A percentile compares a stretch with the other conserved stretches of the same genome.
These are phyloP conservation scores for Pythium sp. DNA, from an alignment of 352 stramenopile species.

Conservation along the genomic window DNA sequence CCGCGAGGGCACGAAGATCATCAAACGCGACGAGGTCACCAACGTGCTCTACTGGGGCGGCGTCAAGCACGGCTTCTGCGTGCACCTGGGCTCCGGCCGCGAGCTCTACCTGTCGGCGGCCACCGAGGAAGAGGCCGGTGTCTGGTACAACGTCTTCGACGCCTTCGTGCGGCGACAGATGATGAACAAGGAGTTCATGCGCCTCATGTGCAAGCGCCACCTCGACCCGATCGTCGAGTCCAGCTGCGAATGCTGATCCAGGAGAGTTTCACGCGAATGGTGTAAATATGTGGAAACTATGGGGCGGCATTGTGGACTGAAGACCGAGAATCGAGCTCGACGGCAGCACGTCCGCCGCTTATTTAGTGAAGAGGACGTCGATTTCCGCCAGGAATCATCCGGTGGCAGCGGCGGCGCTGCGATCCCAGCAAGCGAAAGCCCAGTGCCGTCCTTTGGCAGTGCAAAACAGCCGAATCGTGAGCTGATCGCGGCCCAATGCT, in stretches of 20 bases:
- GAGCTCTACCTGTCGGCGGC: conserved; percentile 47
- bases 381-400: not conserved
- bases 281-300: not conserved
- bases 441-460: not conserved
- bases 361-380: not conserved
- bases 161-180: conserved; percentile 41
- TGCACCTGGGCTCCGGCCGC: conserved; percentile 50
- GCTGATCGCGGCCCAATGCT: not conserved
- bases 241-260: conserved; percentile 22
- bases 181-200: conserved; percentile 42
- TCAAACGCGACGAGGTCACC: conserved; percentile 49
- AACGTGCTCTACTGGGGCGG: conserved; percentile 66
- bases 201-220: conserved; percentile 38
- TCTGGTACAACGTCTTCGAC: conserved; percentile 58
- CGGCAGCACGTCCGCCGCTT: not conserved
- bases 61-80: conserved; percentile 53
- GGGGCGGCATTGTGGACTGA: not conserved
- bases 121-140: conserved; percentile 45
- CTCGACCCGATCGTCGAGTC: conserved; percentile 59
- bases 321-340: not conserved
- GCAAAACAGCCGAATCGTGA: not conserved
- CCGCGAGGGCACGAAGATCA: conserved; percentile 33
- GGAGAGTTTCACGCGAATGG: conserved; percentile 6
- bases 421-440: no score
- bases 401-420: no score